Base-by-base conservation (phyloP, 768 basidiomycete species). In the Sutorius australiensis region DNA sequence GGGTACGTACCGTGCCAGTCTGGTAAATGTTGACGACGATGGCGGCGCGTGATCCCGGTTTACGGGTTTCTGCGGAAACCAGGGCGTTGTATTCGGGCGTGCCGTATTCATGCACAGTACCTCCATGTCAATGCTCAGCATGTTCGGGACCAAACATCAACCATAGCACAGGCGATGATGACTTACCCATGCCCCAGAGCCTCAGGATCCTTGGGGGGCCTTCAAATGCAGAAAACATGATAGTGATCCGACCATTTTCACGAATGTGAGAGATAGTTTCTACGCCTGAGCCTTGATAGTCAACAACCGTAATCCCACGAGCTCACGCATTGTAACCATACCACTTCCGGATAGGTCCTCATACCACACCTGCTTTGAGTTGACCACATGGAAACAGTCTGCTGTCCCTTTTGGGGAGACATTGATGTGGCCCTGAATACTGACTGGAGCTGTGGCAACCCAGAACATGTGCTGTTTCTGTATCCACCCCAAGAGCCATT, bases 311-410 rank as follows among this genome's bases (percentile, higher is more conserved):
- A 11, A 36, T 12, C 19, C 31, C 3, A 24, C 19, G 24, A 24
- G 24, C 14, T 34, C 6, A 27, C 12, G 28, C 10, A 68, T 21
- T 17, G 38, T 50, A 32, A n/a, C 13, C 76, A 34, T 56, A 84
- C 85, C 84, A 56, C 82, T 81, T 8, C 86, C 86, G 7, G 78
- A 79, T 17, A 86, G 69, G 65, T 87, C 86, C 59, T 88, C 81
- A 59, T 88, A 89, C 85, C 85, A 87, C 3, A 84, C 83, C 46
- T 66, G 72, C 46, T 69, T 77, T 9, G 75, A 65, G 51, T 82
- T 72, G 16, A 77, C 74, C 54, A 87, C 65, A 54, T 83, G 83
- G 62, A 88, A 84, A 3, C 76, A 80, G n/a, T 81, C 80, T 57
- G 75, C 71, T 37, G 81, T 72, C 36, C 83, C 82, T 65, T 89